Percentiles rank a stretch among this genome's conserved stretches.
phyloP scores from a whole-genome alignment of 108 stramenopile species.

The Cylindrotheca fusiformis region DNA sequence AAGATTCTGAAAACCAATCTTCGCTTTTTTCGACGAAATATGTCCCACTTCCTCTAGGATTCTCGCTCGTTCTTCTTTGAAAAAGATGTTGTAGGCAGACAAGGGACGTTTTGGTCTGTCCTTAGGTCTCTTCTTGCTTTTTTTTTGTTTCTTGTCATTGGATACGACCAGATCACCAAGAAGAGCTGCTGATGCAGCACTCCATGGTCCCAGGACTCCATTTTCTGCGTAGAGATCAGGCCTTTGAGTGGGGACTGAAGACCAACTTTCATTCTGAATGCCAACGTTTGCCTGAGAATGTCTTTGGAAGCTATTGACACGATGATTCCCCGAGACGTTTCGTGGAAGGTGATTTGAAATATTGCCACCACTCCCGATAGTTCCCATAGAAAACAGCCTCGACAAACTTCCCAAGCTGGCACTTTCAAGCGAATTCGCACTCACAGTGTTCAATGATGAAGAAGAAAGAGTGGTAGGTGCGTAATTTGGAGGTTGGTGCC shows the following conservation, averaged over 20 bases:
- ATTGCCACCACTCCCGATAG: background rate
- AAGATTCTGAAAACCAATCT: conserved; percentile 76
- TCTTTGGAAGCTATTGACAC: too few species aligned
- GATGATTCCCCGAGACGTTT: background rate
- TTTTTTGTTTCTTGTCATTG: conserved; percentile 13
- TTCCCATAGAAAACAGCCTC: background rate
- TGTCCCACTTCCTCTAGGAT: conserved; percentile 24
- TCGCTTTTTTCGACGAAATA: conserved; percentile 25
- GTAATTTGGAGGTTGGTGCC: too few species aligned
- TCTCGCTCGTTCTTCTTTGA: conserved; percentile 33
- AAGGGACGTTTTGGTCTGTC: conserved; percentile 63
- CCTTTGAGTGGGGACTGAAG: conserved; percentile 2
- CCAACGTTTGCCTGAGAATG: too few species aligned
- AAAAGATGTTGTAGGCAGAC: conserved; percentile 51
- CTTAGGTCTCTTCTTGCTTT: conserved; percentile 44
- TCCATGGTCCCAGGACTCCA: conserved; percentile 37
- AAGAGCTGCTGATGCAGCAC: conserved; percentile 22
- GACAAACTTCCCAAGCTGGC: background rate
- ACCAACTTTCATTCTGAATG: too few species aligned
- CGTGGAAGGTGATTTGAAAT: background rate
- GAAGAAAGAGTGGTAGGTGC: too few species aligned
- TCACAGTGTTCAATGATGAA: too few species aligned
- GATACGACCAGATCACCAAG: conserved; percentile 13
- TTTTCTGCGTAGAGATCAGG: conserved; percentile 26
- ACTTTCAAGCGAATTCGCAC: too few species aligned